These are phyloP conservation scores for Candida nitratophila DNA, from an alignment of 805 yeast genomes.

Conservation along the genomic window DNA sequence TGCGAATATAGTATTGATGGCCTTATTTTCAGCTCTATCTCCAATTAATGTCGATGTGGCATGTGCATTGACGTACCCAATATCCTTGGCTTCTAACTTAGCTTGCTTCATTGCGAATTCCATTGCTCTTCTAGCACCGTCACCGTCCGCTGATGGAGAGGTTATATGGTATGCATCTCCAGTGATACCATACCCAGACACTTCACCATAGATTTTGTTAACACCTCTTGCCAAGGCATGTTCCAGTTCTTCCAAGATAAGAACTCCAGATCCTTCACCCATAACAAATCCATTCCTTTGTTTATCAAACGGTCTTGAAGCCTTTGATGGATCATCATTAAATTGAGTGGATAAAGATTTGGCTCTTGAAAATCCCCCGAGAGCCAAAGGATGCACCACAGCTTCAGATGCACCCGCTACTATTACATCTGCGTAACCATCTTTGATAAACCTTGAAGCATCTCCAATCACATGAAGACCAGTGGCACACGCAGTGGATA, in stretches of 20 bases:
- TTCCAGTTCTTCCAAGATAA: slow-evolving; percentile 68
- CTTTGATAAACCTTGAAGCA: slow-evolving; percentile 71
- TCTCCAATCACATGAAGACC: slow-evolving; percentile 94
- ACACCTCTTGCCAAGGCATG: slow-evolving; percentile 62
- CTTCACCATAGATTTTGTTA: slow-evolving; percentile 68
- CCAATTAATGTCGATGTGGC: slow-evolving; percentile 93
- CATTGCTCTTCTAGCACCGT: slow-evolving; percentile 85
- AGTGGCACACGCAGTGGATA: slow-evolving; percentile 94
- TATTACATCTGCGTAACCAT: slow-evolving; percentile 80
- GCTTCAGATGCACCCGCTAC: slow-evolving; percentile 95
- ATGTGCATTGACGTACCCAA: slow-evolving; percentile 89
- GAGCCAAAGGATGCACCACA: slow-evolving; percentile 74
- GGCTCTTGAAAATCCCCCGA: slow-evolving; percentile 90
- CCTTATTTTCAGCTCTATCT: slow-evolving; percentile 79
- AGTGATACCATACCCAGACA: slow-evolving; percentile 82
- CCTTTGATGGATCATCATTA: slow-evolving; percentile 53
- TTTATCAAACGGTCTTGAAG: slow-evolving; percentile 84
- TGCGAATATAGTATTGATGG: slow-evolving; percentile 52
- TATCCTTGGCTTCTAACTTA: slow-evolving; percentile 34
- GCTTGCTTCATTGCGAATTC: slow-evolving; percentile 57
- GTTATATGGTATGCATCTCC: slow-evolving; percentile 94
- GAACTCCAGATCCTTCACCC: slow-evolving; percentile 86
- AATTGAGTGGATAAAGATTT: slow-evolving; percentile 63
- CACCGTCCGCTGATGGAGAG: slow-evolving; percentile 77
- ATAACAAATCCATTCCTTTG: slow-evolving; percentile 81